phyloP scores from a whole-genome alignment of 345 rosid genomes.

The Pugionium dolabratum region DNA sequence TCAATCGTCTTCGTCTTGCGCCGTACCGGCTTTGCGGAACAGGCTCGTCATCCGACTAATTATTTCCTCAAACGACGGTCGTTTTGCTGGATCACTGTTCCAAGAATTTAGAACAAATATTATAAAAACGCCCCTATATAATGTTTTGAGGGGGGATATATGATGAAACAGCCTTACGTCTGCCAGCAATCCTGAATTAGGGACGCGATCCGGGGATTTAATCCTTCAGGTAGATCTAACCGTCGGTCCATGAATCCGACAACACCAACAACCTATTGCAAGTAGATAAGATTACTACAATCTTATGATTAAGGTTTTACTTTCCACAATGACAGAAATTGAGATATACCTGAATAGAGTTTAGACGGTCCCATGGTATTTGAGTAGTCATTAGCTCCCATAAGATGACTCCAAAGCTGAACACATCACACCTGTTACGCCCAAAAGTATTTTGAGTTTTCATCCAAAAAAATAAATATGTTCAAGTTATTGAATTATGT shows the following conservation, averaged over 20 bases:
- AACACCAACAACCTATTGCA: conserved; percentile 67
- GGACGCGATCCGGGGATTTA: conserved; percentile 65
- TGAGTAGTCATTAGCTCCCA: conserved; percentile 86
- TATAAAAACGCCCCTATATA: not conserved
- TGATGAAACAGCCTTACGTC: conserved; percentile 46
- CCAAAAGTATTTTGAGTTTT: not conserved
- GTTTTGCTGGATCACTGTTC: conserved; percentile 63
- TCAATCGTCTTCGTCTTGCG: conserved; percentile 35
- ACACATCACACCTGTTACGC: conserved; percentile 77
- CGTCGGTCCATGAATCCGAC: conserved; percentile 96
- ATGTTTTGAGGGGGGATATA: not conserved
- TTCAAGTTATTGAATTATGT: not conserved
- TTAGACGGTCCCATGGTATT: conserved; percentile 78
- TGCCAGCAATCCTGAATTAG: conserved; percentile 76
- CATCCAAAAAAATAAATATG: not conserved
- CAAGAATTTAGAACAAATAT: not conserved
- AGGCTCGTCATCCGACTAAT: conserved; percentile 56
- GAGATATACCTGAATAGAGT: conserved; percentile 61
- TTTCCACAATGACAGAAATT: not conserved
- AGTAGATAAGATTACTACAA: not conserved
- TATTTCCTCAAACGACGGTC: conserved; percentile 77
- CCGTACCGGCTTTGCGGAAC: conserved; percentile 42
- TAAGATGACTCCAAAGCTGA: conserved; percentile 75
- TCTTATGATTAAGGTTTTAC: not conserved
- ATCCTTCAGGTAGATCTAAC: conserved; percentile 68